Base-by-base conservation (phyloP, 441 rosid genomes). In the Hura crepitans region DNA sequence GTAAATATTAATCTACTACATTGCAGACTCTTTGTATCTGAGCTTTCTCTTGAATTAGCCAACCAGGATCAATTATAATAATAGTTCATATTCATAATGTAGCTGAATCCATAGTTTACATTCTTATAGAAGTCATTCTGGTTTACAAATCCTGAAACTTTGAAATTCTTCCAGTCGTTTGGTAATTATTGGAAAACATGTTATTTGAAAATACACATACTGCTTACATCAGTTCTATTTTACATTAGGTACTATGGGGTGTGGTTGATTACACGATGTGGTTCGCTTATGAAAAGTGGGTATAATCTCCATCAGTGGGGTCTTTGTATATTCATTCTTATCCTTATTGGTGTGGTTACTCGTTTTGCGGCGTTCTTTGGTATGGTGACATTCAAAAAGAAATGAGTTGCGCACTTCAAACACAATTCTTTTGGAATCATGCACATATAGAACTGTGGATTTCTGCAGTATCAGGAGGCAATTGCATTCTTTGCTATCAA, bases 221-320 rank as follows among this genome's bases (percentile, higher is more conserved):
- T 42, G 18, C 37, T 39, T 8, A 17, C 17, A 35, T 33, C 2
- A 23, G n/a, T 64, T 56, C 13, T 58, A 51, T 62, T 56, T 65
- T 62, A 43, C 1, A 58, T 70, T 70, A 94, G 97, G 86, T 92
- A 89, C 77, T 81, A 85, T 22, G 97, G 99, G 51, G 97, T 94
- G 45, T 92, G 99, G 97, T 74, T 92, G 78, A 84, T 94, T 65
- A 89, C 99, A 50, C 85, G 99, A 5, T 94, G 97, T 14, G 96
- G 93, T 56, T 72, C 83, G 3, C 88, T 94, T 5, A 63, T 65
- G 81, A 79, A 79, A 71, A 76, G 71, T 45, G 93, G 96, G 17
- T 90, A 90, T 61, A 75, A 82, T 74, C 85, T 94, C 42, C 80
- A 89, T 31, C 70, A 82, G 20, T 88, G 93, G 94, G 78, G 62